Percentiles rank a stretch among this genome's conserved stretches.
Evolutionary conservation across 306 rosid genomes (phyloP).

Genomic region (Begonia peltatifolia): DNA sequence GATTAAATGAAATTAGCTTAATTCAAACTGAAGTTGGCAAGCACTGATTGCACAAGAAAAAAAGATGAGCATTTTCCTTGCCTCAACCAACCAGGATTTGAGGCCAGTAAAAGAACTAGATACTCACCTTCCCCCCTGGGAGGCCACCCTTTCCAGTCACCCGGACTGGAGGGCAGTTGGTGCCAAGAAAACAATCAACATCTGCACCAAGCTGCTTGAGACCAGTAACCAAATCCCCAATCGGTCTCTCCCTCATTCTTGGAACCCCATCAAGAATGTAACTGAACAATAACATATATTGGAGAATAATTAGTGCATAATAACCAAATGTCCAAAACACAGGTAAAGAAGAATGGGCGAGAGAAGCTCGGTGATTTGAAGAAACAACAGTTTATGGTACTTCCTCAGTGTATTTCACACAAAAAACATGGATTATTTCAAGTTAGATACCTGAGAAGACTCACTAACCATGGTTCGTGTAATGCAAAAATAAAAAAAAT

Average conservation of each 20-base stretch:
- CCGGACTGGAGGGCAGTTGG: constrained; percentile 94
- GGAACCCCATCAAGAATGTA: constrained; percentile 93
- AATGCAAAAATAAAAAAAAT: not conserved
- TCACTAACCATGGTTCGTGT: not conserved
- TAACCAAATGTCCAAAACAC: not conserved
- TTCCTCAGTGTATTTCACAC: no score
- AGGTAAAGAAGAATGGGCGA: no score
- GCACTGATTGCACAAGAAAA: no score
- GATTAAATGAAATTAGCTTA: not conserved
- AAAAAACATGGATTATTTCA: no score
- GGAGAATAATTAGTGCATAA: not conserved
- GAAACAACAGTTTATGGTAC: no score
- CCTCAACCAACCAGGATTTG: no score
- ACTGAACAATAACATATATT: constrained; percentile 31
- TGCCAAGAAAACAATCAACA: constrained; percentile 86
- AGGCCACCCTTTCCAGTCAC: constrained; percentile 88
- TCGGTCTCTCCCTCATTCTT: constrained; percentile 98
- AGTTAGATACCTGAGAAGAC: not conserved
- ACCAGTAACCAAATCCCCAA: constrained; percentile 85
- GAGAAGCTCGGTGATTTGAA: no score
- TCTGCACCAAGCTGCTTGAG: constrained; percentile 95
- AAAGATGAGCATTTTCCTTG: no score
- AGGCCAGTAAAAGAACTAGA: no score
- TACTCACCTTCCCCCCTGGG: constrained; percentile 86
- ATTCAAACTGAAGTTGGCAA: no score